Base-by-base conservation (phyloP, 2,329 filamentous ascomycete genomes). In the Sphaerulina vaccinii region DNA sequence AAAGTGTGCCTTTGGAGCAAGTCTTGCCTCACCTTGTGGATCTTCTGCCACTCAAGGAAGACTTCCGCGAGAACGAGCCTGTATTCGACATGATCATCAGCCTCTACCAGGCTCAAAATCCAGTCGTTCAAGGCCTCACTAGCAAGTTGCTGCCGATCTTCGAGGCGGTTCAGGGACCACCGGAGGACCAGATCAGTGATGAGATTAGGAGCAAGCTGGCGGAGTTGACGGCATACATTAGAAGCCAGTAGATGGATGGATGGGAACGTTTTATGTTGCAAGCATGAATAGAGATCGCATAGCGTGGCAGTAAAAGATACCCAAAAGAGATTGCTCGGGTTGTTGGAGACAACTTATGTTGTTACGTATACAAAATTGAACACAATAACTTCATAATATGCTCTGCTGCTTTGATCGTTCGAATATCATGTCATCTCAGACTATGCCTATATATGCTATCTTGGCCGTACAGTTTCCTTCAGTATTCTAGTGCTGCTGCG, bases 21-120 rank as follows among this genome's bases (percentile, higher is more conserved):
- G 88, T 95, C 16, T 81, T 99, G 1, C 91, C 92, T 21, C 84
- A 83, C 1, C 75, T 97, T 22, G 81, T 95, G 51, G 81, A 82
- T 55, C 80, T 91, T 22, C 81, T 97, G 32, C 93, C 93, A 8
- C 79, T 97, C 57, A 88, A 88, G 71, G 91, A 96, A 68, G 93
- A 97, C 71, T 97, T 83, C 64, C 90, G 96, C 73, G 93, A 97
- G 81, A 97, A 99, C 74, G 88, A 89, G 65, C 90, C 93, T 7
- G 85, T 97, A 54, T 99, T 87, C 75, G 82, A 87, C 70, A 95
- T 91, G 82, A 86, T 99, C 65, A 86, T 88, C 71, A 85, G 87
- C 71, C 81, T 97, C 59, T 96, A 90, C 70, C 81, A 86, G 62
- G 75, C 80, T 56, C 80, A 83, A 59, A 86, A 92, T 71, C 74